Evolutionary conservation across 106 monocot genomes (phyloP), one percentile per base, ranked within the genome.

Genomic region (Alisma plantagoaquatica): DNA sequence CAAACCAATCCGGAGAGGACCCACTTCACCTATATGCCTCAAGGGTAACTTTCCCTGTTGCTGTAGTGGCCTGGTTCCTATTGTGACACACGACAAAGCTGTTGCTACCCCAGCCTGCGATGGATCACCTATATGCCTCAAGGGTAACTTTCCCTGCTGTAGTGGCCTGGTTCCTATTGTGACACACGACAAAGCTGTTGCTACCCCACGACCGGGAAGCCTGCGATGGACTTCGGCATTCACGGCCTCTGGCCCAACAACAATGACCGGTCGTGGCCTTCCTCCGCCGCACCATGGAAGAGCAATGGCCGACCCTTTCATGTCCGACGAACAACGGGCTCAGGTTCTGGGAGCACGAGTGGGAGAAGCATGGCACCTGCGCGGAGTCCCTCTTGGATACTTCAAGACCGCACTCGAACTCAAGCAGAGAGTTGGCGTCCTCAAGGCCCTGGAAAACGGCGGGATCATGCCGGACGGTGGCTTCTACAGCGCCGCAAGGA

Each of bases 211-310:
- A 59, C 73, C 1, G 89, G 89, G 26, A 89, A 89, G 62, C 89
- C 83, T 8, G 60, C 31, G 12, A 67, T 76, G 1, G 79, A 79
- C 29, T 89, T 89, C 50, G 67, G 79, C 23, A 89, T 89, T 47
- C 83, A 89, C 32, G 89, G 89, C 2, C 76, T 89, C 22, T 89
- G 89, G 89, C 83, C 89, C 4, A 89, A 80, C 73, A 49, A 74
- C 55, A 71, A 73, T 9, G 82, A 83, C 42, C 83, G 89, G 0
- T 73, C 83, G 1, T 89, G 74, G 38, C 83, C 79, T 0, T 83
- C 83, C n/a, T 70, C 67, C 52, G 79, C 76, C 33, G 75, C 73
- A 56, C 61, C 79, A 54, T 85, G 72, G 51, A 63, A 27, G 8
- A 48, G 11, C 23, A 65, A 0, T 85, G 84, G 84, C 84, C 84